Evolutionary conservation across 176 grass and related monocot species (phyloP).

Genomic region (Rhynchospora tenuis): DNA sequence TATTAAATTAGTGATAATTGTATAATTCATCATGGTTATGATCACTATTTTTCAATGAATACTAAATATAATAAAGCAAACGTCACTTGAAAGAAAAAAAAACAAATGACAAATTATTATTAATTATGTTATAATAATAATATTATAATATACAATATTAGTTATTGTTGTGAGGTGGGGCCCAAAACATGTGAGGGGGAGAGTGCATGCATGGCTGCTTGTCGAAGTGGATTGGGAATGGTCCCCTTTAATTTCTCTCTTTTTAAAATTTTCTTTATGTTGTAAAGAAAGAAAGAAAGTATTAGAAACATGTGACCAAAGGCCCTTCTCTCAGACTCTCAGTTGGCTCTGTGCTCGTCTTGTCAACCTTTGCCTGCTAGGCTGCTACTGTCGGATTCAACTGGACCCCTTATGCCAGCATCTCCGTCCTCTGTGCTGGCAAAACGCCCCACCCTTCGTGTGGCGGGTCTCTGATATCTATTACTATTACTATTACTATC

Average conservation of each 20-base stretch:
- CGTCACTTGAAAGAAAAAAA: no score
- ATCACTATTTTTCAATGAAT: no score
- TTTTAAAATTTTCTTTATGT: not conserved
- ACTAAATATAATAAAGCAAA: no score
- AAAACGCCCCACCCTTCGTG: not conserved
- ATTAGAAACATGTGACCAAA: constrained; percentile 15
- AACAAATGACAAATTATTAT: no score
- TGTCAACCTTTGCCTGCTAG: not conserved
- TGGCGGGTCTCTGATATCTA: not conserved
- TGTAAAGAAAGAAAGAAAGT: not conserved
- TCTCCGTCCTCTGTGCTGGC: no score
- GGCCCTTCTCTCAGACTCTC: not conserved
- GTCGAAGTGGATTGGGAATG: not conserved
- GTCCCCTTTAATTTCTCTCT: not conserved
- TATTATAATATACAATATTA: no score
- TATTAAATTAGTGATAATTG: no score
- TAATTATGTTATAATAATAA: no score
- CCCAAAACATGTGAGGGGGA: not conserved
- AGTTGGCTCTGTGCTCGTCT: not conserved
- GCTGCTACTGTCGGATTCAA: not conserved
- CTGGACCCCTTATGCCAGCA: not conserved
- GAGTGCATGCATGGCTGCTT: not conserved
- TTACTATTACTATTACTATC: no score
- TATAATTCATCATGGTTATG: no score
- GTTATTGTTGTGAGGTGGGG: no score